phyloP scores from a whole-genome alignment of 345 rosid species.

The Salix purpurea region DNA sequence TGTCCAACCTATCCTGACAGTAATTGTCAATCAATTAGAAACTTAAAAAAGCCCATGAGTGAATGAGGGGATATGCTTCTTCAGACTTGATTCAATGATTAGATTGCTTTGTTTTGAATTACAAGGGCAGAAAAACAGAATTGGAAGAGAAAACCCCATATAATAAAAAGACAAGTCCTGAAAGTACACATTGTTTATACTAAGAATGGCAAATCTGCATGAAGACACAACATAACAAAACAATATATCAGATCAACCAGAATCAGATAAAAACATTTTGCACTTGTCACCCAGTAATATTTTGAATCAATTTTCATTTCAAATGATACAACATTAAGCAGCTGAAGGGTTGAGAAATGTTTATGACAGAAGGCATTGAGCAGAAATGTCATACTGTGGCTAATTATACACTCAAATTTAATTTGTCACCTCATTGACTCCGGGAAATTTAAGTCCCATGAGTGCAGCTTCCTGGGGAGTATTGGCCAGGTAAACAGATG shows the following conservation, averaged over 20 bases:
- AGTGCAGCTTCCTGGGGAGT: conserved; percentile 96
- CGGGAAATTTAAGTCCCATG: conserved; percentile 95
- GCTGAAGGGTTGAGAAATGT: neutral
- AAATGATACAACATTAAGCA: neutral
- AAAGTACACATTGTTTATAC: neutral
- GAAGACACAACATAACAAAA: neutral
- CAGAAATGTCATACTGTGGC: neutral
- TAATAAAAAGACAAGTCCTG: neutral
- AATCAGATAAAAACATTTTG: neutral
- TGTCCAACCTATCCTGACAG: neutral
- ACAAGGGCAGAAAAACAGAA: neutral
- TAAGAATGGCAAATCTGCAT: neutral
- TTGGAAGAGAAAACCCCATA: neutral
- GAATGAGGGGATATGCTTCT: neutral
- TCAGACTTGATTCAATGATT: neutral
- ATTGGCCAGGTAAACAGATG: conserved; percentile 94
- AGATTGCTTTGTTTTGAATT: neutral
- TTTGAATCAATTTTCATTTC: neutral
- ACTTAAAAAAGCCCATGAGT: neutral
- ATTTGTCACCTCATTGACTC: conserved; percentile 77
- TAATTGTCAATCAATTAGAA: neutral
- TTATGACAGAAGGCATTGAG: neutral
- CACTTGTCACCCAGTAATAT: neutral
- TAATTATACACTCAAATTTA: conserved; percentile 5
- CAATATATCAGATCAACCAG: neutral